A percentile compares a stretch with the other conserved stretches of the same genome.
Conservation (phyloP, 2,329 filamentous ascomycete genomes). For the Daldinia sp. region DNA sequence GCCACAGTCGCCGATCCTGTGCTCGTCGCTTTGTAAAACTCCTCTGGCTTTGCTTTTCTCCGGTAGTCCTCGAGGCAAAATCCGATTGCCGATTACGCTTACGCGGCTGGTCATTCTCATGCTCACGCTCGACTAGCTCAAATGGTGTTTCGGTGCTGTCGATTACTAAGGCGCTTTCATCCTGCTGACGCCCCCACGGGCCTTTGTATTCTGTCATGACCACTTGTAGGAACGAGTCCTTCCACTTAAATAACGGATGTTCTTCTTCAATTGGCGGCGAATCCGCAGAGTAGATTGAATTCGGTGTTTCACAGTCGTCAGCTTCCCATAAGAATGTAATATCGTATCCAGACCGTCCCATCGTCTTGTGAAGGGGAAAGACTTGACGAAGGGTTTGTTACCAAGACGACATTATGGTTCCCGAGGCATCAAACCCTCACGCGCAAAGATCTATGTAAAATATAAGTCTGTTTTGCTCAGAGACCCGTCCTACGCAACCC, state of each 20-base stretch:
- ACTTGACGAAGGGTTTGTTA: conserved; percentile 5
- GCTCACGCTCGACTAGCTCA: conserved; percentile 16
- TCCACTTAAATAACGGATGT: conserved; percentile 36
- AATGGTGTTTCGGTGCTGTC: conserved; percentile 17
- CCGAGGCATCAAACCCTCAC: conserved; percentile 16
- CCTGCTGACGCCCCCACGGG: conserved; percentile 22
- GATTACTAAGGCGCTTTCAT: conserved; percentile 20
- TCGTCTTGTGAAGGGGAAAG: conserved; percentile 31
- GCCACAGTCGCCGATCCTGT: conserved; percentile 36
- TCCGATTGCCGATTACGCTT: conserved; percentile 36
- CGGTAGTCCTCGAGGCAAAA: conserved; percentile 16
- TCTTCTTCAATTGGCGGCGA: conserved; percentile 39
- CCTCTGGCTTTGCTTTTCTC: conserved; percentile 31
- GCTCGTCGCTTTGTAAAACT: conserved; percentile 32
- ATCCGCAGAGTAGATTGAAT: conserved; percentile 38
- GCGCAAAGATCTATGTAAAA: conserved; percentile 6
- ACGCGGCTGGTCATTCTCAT: conserved; percentile 20
- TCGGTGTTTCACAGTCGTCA: conserved; percentile 39
- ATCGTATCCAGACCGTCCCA: conserved; percentile 43
- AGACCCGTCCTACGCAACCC: conserved; percentile 1
- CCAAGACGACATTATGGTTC: conserved; percentile 24
- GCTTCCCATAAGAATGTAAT: conserved; percentile 32
- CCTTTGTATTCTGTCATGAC: conserved; percentile 38
- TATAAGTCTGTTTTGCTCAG: not conserved
- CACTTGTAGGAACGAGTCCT: conserved; percentile 37